phyloP scores from a whole-genome alignment of 768 basidiomycete genomes.

The Tephrocybe rancida region DNA sequence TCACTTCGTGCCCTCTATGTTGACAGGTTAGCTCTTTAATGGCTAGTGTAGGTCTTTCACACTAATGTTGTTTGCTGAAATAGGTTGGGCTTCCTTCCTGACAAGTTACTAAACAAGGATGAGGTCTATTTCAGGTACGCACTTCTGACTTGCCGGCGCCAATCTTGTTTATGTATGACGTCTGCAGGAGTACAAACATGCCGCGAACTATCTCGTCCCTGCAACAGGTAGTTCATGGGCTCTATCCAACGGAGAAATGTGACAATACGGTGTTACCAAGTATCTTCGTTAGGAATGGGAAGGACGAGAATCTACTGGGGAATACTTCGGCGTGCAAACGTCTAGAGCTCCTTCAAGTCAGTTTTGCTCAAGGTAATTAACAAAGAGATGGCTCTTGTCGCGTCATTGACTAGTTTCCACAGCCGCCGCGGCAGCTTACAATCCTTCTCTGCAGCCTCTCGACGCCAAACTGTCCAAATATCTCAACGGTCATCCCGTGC shows the following conservation, averaged over 20 bases:
- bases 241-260: slow-evolving; percentile 64
- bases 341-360: slow-evolving; percentile 59
- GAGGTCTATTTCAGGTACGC: slow-evolving; percentile 63
- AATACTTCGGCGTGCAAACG: slow-evolving; percentile 72
- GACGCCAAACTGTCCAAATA: slow-evolving; percentile 72
- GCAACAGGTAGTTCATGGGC: slow-evolving; percentile 71
- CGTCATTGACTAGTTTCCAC: slow-evolving; percentile 4
- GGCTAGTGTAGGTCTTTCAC: neutral
- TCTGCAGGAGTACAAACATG: slow-evolving; percentile 68
- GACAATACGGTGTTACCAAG: slow-evolving; percentile 44
- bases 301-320: slow-evolving; percentile 72
- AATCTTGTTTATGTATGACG: neutral
- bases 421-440: slow-evolving; percentile 71
- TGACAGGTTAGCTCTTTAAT: slow-evolving; percentile 48
- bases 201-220: slow-evolving; percentile 76
- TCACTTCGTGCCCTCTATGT: slow-evolving; percentile 67
- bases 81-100: slow-evolving; percentile 70
- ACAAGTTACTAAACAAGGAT: slow-evolving; percentile 41
- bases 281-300: slow-evolving; percentile 63
- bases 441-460: slow-evolving; percentile 59
- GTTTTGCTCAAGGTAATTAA: slow-evolving; percentile 61
- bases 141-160: neutral
- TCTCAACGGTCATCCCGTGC: slow-evolving; percentile 65
- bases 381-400: neutral
- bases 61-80: neutral